Conservation (phyloP, 148 eudicot species). For the Silene latifolia region DNA sequence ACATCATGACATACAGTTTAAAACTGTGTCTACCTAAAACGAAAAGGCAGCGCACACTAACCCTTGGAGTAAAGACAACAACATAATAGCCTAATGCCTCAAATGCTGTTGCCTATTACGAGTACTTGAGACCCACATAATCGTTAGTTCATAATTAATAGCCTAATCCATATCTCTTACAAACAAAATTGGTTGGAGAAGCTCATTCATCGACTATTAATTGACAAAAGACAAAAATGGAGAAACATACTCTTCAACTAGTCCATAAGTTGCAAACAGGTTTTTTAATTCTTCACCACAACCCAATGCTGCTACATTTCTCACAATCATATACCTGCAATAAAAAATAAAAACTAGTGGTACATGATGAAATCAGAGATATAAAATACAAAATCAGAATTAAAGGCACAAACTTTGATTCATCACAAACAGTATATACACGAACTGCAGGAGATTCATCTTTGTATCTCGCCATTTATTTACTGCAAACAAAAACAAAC, state of each 20-base stretch:
- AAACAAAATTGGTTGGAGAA: no score
- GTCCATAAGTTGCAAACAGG: conserved; percentile 70
- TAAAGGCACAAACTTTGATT: conserved; percentile 62
- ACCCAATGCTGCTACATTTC: conserved; percentile 84
- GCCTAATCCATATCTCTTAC: no score
- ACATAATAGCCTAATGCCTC: no score
- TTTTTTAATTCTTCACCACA: conserved; percentile 77
- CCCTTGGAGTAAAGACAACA: no score
- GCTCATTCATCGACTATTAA: no score
- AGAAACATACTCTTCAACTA: conserved; percentile 66
- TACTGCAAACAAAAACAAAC: no score
- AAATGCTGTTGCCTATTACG: no score
- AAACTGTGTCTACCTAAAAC: no score
- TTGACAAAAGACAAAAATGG: neutral
- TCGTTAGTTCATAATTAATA: no score
- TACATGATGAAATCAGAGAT: neutral
- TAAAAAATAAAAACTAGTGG: neutral
- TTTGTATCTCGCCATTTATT: conserved; percentile 54
- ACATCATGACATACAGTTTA: no score
- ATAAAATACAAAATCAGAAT: neutral
- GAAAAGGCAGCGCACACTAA: no score
- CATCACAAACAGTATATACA: conserved; percentile 89
- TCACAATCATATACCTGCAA: conserved; percentile 73
- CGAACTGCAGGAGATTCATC: conserved; percentile 76
- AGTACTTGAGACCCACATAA: no score